Conservation (phyloP, 352 stramenopile genomes). For the Labyrinthula sp. region DNA sequence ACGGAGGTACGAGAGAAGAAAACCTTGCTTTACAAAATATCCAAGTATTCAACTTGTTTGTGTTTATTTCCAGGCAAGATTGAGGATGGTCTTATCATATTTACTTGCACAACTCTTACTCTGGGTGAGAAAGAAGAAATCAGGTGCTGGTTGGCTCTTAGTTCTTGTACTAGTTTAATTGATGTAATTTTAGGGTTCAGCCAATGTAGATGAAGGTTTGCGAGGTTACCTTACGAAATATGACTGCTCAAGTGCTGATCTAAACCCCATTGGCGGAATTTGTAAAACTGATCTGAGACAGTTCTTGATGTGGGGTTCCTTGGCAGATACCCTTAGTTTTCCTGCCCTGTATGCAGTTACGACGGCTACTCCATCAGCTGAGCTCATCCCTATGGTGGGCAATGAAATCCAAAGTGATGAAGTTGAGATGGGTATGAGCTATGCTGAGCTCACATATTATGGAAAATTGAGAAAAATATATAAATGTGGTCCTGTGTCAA, state of each 20-base stretch:
- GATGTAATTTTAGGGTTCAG: too few species aligned
- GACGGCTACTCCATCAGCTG: slow-evolving; percentile 73
- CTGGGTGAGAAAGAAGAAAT: slow-evolving; percentile 77
- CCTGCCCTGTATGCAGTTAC: slow-evolving; percentile 66
- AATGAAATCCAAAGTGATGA: slow-evolving; percentile 85
- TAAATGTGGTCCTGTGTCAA: slow-evolving; percentile 61
- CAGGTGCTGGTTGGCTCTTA: slow-evolving; percentile 82
- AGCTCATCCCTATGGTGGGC: slow-evolving; percentile 68
- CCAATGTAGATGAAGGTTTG: slow-evolving; percentile 92
- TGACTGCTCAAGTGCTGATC: slow-evolving; percentile 86
- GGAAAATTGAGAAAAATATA: slow-evolving; percentile 80
- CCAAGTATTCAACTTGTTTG: too few species aligned
- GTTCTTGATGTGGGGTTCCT: slow-evolving; percentile 65
- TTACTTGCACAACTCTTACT: slow-evolving; percentile 88
- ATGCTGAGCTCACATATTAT: slow-evolving; percentile 86
- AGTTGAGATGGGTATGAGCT: slow-evolving; percentile 98
- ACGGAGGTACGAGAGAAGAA: slow-evolving; percentile 66
- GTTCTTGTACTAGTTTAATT: too few species aligned
- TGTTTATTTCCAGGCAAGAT: slow-evolving; percentile 77
- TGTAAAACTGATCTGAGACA: slow-evolving; percentile 84
- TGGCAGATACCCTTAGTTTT: slow-evolving; percentile 62
- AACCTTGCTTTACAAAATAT: slow-evolving; percentile 96
- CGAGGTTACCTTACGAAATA: slow-evolving; percentile 99
- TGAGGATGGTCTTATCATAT: slow-evolving; percentile 95
- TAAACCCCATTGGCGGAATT: slow-evolving; percentile 94